Evolutionary conservation across 2,329 filamentous ascomycete genomes (phyloP).

Genomic region (Raffaelea deltoideospora): DNA sequence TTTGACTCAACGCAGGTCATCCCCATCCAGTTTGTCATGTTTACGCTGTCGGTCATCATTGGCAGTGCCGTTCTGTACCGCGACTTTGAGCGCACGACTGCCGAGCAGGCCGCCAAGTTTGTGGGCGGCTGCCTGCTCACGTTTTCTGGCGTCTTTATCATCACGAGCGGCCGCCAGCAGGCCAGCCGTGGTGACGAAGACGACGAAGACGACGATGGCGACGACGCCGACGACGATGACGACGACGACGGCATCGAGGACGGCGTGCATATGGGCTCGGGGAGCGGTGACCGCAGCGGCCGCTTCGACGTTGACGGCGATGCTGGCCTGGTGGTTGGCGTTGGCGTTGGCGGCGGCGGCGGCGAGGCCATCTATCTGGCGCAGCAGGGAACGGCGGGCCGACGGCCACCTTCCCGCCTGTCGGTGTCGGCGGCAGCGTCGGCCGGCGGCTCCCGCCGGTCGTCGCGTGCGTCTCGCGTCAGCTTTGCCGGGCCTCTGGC

Average conservation of each 20-base stretch:
- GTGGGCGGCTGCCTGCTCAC: slow-evolving; percentile 81
- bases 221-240: slow-evolving; percentile 47
- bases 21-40: slow-evolving; percentile 91
- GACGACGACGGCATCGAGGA: slow-evolving; percentile 42
- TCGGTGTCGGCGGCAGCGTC: slow-evolving; percentile 16
- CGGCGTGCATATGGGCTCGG: too few species aligned
- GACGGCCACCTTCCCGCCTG: neutral
- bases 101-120: slow-evolving; percentile 66
- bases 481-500: too few species aligned
- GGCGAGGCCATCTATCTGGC: slow-evolving; percentile 47
- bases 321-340: too few species aligned
- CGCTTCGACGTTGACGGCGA: slow-evolving; percentile 26
- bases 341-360: neutral
- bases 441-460: slow-evolving; percentile 14
- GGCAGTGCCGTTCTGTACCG: slow-evolving; percentile 88
- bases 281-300: slow-evolving; percentile 23
- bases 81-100: slow-evolving; percentile 76
- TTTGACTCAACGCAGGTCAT: slow-evolving; percentile 98
- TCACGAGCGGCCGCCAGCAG: slow-evolving; percentile 65
- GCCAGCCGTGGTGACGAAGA: slow-evolving; percentile 41
- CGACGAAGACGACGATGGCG: slow-evolving; percentile 30
- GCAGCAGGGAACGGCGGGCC: slow-evolving; percentile 27
- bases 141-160: slow-evolving; percentile 93
- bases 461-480: slow-evolving; percentile 30
- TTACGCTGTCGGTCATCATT: slow-evolving; percentile 88